Conservation (phyloP, 1,139 yeast genomes). For the Saccharomyces hybrid region DNA sequence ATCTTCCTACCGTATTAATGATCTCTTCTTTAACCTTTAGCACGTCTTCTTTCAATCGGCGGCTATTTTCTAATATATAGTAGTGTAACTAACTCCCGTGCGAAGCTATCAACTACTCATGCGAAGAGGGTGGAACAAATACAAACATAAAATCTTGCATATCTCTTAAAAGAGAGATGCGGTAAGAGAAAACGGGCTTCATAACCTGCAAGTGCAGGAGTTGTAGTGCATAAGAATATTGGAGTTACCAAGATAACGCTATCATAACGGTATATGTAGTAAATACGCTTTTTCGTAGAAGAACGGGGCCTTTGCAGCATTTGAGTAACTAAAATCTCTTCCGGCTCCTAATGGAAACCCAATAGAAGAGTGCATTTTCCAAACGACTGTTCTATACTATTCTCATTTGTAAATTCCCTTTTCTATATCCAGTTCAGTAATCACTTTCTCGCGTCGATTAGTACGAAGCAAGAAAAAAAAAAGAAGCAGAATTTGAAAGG, state of each 20-base stretch:
- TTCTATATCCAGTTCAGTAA: neutral
- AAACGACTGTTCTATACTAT: neutral
- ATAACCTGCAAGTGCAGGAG: neutral
- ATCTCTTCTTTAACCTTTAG: neutral
- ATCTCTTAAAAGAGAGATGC: neutral
- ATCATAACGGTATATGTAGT: neutral
- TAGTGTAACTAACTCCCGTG: neutral
- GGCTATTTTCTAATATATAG: neutral
- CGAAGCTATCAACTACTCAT: neutral
- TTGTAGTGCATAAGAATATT: neutral
- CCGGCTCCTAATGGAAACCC: neutral
- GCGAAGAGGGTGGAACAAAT: neutral
- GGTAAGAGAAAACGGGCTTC: neutral
- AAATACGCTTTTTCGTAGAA: neutral
- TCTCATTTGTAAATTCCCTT: neutral
- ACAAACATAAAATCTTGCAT: neutral
- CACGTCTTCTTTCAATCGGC: neutral
- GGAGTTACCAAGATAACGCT: neutral
- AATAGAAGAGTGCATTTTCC: neutral
- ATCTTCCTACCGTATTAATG: neutral
- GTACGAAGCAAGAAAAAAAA: neutral
- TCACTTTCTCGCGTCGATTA: neutral
- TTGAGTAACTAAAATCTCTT: neutral
- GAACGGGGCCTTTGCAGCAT: neutral
- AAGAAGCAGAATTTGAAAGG: neutral